Evolutionary conservation across 2,329 filamentous ascomycete genomes (phyloP), one percentile per base, ranked within the genome.

Genomic region (Talaromyces funiculosus): DNA sequence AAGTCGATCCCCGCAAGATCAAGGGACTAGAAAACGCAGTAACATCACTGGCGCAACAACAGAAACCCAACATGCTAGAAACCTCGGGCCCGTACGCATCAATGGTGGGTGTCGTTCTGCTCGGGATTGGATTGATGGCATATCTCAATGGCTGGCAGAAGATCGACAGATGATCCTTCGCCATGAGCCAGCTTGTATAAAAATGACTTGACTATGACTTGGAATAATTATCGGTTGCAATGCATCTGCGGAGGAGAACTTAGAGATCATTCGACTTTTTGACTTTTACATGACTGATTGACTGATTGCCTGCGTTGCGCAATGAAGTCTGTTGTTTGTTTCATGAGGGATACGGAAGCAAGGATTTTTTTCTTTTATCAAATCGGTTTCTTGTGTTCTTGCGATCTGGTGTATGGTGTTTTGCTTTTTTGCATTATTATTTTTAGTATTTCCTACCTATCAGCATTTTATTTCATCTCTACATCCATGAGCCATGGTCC

Each of bases 61-160:
- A 69, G 60, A 69, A 68, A 60, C 67, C 69, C 42, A 71, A 75
- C 55, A 67, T 75, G 26, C 70, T 84, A 53, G 73, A 80, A 63
- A 81, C 86, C 49, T 81, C 83, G 60, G 80, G 90, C 61, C 90
- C 90, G 16, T 93, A 92, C 69, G 87, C 88, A 42, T 92, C 89
- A 1, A 91, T 93, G 84, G 76, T 94, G 49, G 88, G 90, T 10
- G 90, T 94, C 33, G 90, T 94, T 26, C 75, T 94, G 60, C 78
- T 94, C 63, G 90, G 90, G 33, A 88, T 94, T 78, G 89, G 90
- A 14, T 73, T 94, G 65, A 94, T 94, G 90, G 89, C 89, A 43
- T 92, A 92, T 74, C 81, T 94, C 67, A 94, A 94, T 69, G 88
- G 88, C 56, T 93, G 89, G 89, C 88, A 91, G 68, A 81, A 80